Evolutionary conservation across 140 eudicot species (phyloP).

Genomic region (Erigeron philadelphicus): DNA sequence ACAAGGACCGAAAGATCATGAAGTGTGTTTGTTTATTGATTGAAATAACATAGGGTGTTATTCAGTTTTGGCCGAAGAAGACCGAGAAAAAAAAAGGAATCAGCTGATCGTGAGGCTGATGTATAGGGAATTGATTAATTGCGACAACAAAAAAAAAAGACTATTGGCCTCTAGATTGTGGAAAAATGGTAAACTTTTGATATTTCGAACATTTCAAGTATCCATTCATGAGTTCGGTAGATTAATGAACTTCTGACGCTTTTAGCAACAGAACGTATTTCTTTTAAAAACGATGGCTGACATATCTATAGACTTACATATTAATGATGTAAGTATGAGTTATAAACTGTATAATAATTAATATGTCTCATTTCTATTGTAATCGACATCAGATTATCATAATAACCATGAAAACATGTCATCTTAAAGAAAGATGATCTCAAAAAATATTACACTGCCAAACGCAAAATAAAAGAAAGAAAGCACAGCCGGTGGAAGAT

Average conservation of each 20-base stretch:
- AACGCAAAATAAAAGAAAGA: neutral
- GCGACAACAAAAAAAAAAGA: neutral
- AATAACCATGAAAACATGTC: neutral
- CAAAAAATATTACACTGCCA: neutral
- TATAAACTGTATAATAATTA: neutral
- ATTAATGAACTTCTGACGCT: neutral
- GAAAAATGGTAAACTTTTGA: neutral
- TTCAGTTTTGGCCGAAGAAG: no score
- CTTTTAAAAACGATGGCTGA: neutral
- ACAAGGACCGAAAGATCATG: no score
- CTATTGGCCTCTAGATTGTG: neutral
- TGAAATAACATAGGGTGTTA: no score
- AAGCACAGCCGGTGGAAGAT: neutral
- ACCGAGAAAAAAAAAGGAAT: no score
- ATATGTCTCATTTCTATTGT: conserved; percentile 3
- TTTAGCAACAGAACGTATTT: neutral
- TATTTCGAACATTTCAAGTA: neutral
- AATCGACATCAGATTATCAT: conserved; percentile 8
- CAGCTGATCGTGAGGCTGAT: no score
- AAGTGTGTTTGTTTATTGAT: no score
- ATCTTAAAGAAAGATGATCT: neutral
- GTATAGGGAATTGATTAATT: neutral
- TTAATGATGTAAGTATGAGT: conserved; percentile 4
- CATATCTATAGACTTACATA: neutral
- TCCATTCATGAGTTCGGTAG: neutral